phyloP scores from a whole-genome alignment of 495 filamentous ascomycete genomes.

The Aspergillus baeticus region DNA sequence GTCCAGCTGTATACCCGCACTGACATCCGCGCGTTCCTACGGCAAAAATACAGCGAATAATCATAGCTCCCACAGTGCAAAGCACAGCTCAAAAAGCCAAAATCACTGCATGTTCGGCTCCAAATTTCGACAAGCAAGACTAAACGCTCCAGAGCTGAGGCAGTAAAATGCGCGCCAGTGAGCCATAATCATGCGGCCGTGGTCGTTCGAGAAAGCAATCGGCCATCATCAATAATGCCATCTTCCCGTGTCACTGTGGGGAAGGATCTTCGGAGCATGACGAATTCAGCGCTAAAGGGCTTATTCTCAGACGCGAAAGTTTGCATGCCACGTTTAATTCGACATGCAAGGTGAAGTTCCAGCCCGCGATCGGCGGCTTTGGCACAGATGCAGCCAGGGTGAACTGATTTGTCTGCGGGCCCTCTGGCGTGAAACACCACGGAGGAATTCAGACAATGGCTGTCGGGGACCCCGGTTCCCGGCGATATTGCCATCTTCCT shows the following conservation, averaged over 20 bases:
- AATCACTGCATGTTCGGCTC: no score
- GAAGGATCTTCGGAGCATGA: conserved; percentile 7
- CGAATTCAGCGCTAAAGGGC: conserved; percentile 1
- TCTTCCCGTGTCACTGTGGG: neutral
- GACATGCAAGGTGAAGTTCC: neutral
- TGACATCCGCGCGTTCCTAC: no score
- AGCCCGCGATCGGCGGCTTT: neutral
- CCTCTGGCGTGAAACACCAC: no score
- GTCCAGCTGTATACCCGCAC: neutral
- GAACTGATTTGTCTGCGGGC: neutral
- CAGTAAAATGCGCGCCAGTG: neutral
- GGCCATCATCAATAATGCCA: neutral
- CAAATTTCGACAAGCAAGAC: neutral
- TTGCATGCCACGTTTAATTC: conserved; percentile 4
- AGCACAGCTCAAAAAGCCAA: no score
- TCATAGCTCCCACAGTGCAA: no score
- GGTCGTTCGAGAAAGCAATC: neutral
- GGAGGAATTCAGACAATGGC: neutral
- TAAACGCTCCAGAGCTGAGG: neutral
- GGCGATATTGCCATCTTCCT: neutral
- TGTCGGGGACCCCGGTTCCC: neutral
- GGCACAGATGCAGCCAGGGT: neutral
- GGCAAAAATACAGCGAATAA: no score
- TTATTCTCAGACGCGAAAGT: neutral
- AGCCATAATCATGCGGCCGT: conserved; percentile 7